Evolutionary conservation across 2,329 filamentous ascomycete species (phyloP), one percentile per base, ranked within the genome.

Genomic region (Hypoxylon sp.): DNA sequence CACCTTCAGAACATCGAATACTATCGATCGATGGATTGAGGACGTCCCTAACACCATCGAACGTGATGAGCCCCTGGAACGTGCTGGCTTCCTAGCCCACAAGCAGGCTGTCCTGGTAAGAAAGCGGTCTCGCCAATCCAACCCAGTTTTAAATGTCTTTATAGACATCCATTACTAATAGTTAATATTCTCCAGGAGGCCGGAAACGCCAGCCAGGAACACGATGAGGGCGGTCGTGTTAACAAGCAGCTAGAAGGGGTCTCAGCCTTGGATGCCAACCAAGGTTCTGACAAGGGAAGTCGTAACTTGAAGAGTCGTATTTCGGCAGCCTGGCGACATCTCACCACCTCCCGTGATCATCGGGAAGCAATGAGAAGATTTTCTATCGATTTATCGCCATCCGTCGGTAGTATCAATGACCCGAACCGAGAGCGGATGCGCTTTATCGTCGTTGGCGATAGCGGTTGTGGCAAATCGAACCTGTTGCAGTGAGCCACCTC

Each of bases 401-500:
- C 53, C 22, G 60, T 60, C 3, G 67, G 71, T 3, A 68, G 73
- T 1, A 50, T 44, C 17, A 70, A 60, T 8, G 29, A 70, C 2
- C 46, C 58, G 24, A 70, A 72, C 10, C 70, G 72, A 10, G 70
- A 73, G 8, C 72, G 68, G 31, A 76, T 79, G 74, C 66, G 75
- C 59, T 77, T 78, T 44, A 70, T 76, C 22, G 73, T 78, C 56
- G 75, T 79, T 9, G 77, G 77, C 10, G 76, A 78, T 44, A 51
- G 66, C 2, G 64, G 68, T 19, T 77, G 73, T 37, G 77, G 77
- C 22, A 79, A 79, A 66, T 75, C 77, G 1, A 76, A 66, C 62
- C 48, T 78, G 29, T 58, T 79, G 6, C 70, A 77, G 77, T 78
- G 70, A 46, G 59, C 24, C 42, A 37, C 24, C 8, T 19, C 46